Evolutionary conservation across 306 rosid genomes (phyloP).

Genomic region (Acacia crassicarpa): DNA sequence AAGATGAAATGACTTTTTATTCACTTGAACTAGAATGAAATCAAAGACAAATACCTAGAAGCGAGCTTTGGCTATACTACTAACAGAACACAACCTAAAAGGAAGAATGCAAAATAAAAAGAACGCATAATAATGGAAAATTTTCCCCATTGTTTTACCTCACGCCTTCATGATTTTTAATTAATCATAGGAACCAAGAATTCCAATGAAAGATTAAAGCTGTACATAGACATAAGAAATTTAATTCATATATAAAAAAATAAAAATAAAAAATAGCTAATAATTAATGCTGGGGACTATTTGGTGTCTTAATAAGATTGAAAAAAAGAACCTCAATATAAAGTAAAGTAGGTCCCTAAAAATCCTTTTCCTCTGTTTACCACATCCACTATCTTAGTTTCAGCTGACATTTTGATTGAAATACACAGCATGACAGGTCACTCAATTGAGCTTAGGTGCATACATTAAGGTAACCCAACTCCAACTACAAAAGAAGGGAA

Average conservation of each 20-base stretch:
- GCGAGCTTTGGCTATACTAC: conserved; percentile 1
- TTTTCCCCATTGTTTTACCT: not conserved
- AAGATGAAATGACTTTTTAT: not conserved
- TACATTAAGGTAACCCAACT: not conserved
- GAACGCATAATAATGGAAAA: not conserved
- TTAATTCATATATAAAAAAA: not conserved
- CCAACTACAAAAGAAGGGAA: not conserved
- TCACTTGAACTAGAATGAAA: not conserved
- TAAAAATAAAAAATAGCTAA: not conserved
- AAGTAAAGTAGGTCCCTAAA: not conserved
- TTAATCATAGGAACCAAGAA: not conserved
- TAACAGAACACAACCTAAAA: not conserved
- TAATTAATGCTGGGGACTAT: not conserved
- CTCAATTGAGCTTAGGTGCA: not conserved
- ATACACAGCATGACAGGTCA: not conserved
- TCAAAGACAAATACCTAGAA: not conserved
- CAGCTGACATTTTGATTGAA: not conserved
- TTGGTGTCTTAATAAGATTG: not conserved
- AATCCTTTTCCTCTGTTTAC: not conserved
- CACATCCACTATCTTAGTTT: not conserved
- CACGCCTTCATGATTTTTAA: not conserved
- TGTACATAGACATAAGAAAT: not conserved
- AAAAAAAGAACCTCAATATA: not conserved
- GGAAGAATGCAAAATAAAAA: conserved; percentile 6
- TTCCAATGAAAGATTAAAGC: not conserved